phyloP scores from a whole-genome alignment of 768 basidiomycete species.

The Trametes gibbosa region DNA sequence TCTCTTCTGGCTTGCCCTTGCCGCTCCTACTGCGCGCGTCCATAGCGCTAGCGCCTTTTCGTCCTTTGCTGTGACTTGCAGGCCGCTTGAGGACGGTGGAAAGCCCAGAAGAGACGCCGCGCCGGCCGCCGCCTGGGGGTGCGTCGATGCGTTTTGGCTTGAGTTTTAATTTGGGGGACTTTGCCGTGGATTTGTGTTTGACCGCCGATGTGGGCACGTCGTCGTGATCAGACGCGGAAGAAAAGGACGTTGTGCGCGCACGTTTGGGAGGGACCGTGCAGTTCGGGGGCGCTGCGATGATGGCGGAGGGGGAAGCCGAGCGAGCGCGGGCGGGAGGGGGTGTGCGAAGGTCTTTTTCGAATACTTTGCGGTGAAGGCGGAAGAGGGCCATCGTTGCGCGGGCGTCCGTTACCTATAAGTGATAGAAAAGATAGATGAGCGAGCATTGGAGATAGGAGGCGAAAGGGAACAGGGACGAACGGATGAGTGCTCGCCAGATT shows the following conservation, averaged over 20 bases:
- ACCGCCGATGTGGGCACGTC: neutral
- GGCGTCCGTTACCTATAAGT: conserved; percentile 78
- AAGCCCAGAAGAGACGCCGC: conserved; percentile 63
- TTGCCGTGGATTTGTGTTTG: neutral
- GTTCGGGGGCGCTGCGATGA: neutral
- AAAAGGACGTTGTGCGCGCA: too few relatives aligned
- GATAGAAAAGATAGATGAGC: neutral
- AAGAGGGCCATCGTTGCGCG: conserved; percentile 95
- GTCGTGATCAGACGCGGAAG: neutral
- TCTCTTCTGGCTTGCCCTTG: neutral
- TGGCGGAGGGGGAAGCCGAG: neutral
- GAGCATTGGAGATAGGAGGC: neutral
- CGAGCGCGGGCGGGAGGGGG: neutral
- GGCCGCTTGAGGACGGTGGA: conserved; percentile 43
- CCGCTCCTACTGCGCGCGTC: too few relatives aligned
- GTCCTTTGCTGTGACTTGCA: too few relatives aligned
- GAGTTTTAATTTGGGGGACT: neutral
- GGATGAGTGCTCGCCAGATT: conserved; percentile 87
- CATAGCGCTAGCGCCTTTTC: too few relatives aligned
- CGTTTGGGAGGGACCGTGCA: too few relatives aligned
- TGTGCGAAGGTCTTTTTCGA: conserved; percentile 50
- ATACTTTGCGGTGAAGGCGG: conserved; percentile 74
- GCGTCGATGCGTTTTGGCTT: neutral
- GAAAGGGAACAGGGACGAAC: conserved; percentile 50
- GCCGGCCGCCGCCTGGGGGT: conserved; percentile 54